A percentile compares a stretch with the other conserved stretches of the same genome.
Conservation (phyloP, 345 rosid species). For the Xanthoceras sorbifolium region DNA sequence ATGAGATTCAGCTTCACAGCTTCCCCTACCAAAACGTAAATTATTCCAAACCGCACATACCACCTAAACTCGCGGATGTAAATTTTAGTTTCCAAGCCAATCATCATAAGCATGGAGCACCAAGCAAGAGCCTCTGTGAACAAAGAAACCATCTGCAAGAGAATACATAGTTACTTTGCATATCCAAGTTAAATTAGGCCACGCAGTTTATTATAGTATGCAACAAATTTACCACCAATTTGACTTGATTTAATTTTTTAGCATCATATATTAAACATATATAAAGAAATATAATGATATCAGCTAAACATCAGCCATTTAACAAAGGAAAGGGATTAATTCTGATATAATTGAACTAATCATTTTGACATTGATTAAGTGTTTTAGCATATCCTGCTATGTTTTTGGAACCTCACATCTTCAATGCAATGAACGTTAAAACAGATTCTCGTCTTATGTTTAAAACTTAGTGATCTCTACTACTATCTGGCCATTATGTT, state of each 20-base stretch:
- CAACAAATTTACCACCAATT: background rate
- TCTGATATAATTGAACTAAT: background rate
- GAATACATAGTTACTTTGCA: constrained; percentile 18
- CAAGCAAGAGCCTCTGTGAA: constrained; percentile 72
- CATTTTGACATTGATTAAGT: background rate
- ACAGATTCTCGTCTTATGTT: background rate
- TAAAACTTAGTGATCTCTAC: background rate
- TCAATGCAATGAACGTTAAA: background rate
- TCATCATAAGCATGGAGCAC: constrained; percentile 76
- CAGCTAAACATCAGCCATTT: background rate
- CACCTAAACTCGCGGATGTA: constrained; percentile 76
- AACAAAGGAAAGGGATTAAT: background rate
- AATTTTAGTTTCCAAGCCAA: constrained; percentile 60
- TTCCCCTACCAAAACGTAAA: constrained; percentile 84
- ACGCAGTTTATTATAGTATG: background rate
- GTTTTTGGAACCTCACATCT: background rate
- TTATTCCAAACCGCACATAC: constrained; percentile 81
- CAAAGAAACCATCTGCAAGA: constrained; percentile 63
- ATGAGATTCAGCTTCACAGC: constrained; percentile 79
- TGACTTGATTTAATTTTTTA: background rate
- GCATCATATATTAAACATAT: background rate
- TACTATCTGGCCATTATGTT: background rate
- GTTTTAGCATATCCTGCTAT: constrained; percentile 8
- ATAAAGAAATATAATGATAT: background rate
- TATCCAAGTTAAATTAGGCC: background rate